Base-by-base conservation (phyloP, 2,329 filamentous ascomycete genomes). In the Macrophomina tecta region DNA sequence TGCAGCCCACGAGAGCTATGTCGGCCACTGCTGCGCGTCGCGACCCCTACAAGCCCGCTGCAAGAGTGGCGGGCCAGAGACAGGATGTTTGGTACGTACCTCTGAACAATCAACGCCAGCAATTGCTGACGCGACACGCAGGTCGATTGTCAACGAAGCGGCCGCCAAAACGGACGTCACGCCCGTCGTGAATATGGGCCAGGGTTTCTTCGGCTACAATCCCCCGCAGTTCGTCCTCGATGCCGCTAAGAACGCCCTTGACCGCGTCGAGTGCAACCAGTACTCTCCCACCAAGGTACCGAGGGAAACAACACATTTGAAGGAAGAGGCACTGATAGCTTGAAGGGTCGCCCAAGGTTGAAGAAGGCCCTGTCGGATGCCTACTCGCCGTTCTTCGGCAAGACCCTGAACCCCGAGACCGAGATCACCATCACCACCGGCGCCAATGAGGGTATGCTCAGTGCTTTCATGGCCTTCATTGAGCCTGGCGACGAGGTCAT, bases 381-480 rank as follows among this genome's bases (percentile, higher is more conserved):
- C 28, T 99, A 99, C 82, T 91, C 93, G 14, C 92, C 93, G 0
- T 90, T 90, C 78, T 98, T 96, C 84, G 93, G 92, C 42, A 88
- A 91, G 64, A 84, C 86, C 69, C 80, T 99, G 52, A 85, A 99
- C 78, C 92, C 94, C 0, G 92, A 97, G 45, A 97, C 90, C 2
- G 95, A 99, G 78, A 91, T 99, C 68, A 94, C 93, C 28, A 93
- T 99, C 77, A 98, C 95, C 4, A 98, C 94, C 0, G 92, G 92
- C 51, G 92, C 92, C 48, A 96, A 96, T 74, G 92, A 96, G 81
- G 90, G 86, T 78, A 70, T 98, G 93, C 84, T 99, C 70, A 94
- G 92, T 76, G 95, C 94, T 0, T 98, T 99, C 76, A 98, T 99
- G 95, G 95, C 87, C 2, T 99, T 99, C 73, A 89, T 99, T 67